Evolutionary conservation across 1,139 yeast species (phyloP).

Genomic region (Hyphopichia khmerensis): DNA sequence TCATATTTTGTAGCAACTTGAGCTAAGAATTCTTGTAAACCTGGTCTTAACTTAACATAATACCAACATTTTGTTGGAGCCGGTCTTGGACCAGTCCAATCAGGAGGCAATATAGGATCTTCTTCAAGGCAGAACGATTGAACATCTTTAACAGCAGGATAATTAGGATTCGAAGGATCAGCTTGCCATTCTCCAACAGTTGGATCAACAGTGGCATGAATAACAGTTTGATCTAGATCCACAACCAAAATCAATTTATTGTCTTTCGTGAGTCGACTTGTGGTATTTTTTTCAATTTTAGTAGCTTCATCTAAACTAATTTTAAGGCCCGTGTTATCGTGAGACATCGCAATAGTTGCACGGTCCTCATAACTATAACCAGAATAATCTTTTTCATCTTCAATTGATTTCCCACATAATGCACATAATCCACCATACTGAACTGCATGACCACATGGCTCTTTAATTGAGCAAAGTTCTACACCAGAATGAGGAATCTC

Average conservation of each 20-base stretch:
- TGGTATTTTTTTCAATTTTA: conserved; percentile 69
- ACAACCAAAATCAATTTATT: conserved; percentile 84
- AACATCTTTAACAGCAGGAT: conserved; percentile 81
- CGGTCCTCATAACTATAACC: conserved; percentile 73
- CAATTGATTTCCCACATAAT: conserved; percentile 83
- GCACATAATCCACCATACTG: conserved; percentile 97
- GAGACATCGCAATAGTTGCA: conserved; percentile 87
- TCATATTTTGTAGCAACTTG: conserved; percentile 69
- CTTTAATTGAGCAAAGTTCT: conserved; percentile 57
- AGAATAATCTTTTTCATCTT: conserved; percentile 74
- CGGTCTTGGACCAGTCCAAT: conserved; percentile 56
- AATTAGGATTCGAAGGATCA: conserved; percentile 82
- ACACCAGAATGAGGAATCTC: conserved; percentile 53
- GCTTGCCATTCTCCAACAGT: conserved; percentile 96
- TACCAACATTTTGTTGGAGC: conserved; percentile 73
- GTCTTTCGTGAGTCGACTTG: conserved; percentile 59
- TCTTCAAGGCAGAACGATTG: conserved; percentile 75
- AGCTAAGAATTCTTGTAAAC: conserved; percentile 68
- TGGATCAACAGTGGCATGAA: conserved; percentile 97
- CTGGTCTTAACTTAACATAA: conserved; percentile 91
- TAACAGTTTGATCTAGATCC: conserved; percentile 95
- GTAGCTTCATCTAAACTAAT: conserved; percentile 87
- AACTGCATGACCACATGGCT: conserved; percentile 92
- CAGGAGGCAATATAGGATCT: conserved; percentile 60
- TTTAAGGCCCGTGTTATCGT: conserved; percentile 82